Conservation (phyloP, 2,329 filamentous ascomycete genomes). For the Colletotrichum truncatum region DNA sequence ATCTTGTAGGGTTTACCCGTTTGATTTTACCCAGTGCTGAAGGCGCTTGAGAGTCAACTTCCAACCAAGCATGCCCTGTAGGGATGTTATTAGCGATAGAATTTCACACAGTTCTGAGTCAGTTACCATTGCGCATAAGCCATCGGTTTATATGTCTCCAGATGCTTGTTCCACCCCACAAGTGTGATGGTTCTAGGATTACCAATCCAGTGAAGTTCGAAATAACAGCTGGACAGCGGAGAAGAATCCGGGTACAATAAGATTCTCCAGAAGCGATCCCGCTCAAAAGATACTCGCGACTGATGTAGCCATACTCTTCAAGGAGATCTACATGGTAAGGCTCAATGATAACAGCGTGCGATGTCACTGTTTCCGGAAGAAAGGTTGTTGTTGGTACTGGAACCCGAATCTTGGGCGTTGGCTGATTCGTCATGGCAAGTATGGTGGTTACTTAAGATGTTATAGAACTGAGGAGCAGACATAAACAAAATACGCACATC, state of each 20-base stretch:
- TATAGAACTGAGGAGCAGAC: no score
- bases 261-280: conserved; percentile 26
- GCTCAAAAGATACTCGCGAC: conserved; percentile 30
- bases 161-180: conserved; percentile 33
- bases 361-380: conserved; percentile 22
- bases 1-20: conserved; percentile 25
- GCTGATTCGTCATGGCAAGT: neutral
- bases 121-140: conserved; percentile 33
- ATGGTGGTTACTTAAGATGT: neutral
- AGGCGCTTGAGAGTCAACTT: conserved; percentile 32
- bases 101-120: neutral
- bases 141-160: conserved; percentile 32
- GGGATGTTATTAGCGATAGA: neutral
- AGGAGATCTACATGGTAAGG: conserved; percentile 32
- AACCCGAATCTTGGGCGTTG: neutral
- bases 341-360: conserved; percentile 24
- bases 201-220: conserved; percentile 27
- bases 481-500: no score
- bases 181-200: conserved; percentile 30
- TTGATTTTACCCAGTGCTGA: conserved; percentile 32
- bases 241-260: conserved; percentile 30
- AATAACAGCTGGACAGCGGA: conserved; percentile 24
- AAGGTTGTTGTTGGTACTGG: neutral
- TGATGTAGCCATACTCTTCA: conserved; percentile 30
- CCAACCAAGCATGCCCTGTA: conserved; percentile 33